A percentile compares a stretch with the other conserved stretches of the same genome.
Evolutionary conservation across 148 eudicot genomes (phyloP).

Genomic region (Amaranthus cruentus): DNA sequence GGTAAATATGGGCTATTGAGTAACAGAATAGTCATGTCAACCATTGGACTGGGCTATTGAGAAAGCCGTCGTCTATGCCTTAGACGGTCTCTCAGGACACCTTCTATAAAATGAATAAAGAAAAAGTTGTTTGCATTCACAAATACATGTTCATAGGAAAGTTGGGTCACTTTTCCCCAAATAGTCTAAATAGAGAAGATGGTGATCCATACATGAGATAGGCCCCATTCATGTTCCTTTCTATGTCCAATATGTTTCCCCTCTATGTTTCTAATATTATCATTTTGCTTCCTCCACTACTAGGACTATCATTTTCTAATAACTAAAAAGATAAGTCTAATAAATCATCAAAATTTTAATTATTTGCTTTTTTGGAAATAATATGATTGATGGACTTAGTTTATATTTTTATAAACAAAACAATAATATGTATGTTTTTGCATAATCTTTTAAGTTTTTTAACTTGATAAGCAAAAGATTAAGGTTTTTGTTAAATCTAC

Average conservation of each 20-base stretch:
- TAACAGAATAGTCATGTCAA: too few relatives aligned
- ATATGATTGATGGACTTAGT: background rate
- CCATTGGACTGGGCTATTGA: too few relatives aligned
- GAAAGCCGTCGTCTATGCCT: too few relatives aligned
- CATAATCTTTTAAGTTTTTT: too few relatives aligned
- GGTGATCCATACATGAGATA: background rate
- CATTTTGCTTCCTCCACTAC: slow-evolving; percentile 1
- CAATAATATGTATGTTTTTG: too few relatives aligned
- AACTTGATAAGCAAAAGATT: too few relatives aligned
- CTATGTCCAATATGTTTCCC: slow-evolving; percentile 4
- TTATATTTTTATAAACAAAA: background rate
- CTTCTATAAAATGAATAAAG: background rate
- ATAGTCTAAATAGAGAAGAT: background rate
- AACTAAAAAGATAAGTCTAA: background rate
- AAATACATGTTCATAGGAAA: slow-evolving; percentile 5
- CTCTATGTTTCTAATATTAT: background rate
- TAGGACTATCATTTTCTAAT: background rate
- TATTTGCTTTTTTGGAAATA: background rate
- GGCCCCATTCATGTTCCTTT: slow-evolving; percentile 7
- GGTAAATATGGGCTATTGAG: too few relatives aligned
- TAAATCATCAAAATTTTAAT: background rate
- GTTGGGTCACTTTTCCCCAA: slow-evolving; percentile 8
- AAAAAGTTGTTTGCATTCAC: slow-evolving; percentile 11
- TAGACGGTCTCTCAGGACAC: too few relatives aligned
- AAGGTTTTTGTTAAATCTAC: too few relatives aligned